A percentile compares a stretch with the other conserved stretches of the same genome.
phyloP scores from a whole-genome alignment of 306 rosid genomes.

The Canavalia gladiata region DNA sequence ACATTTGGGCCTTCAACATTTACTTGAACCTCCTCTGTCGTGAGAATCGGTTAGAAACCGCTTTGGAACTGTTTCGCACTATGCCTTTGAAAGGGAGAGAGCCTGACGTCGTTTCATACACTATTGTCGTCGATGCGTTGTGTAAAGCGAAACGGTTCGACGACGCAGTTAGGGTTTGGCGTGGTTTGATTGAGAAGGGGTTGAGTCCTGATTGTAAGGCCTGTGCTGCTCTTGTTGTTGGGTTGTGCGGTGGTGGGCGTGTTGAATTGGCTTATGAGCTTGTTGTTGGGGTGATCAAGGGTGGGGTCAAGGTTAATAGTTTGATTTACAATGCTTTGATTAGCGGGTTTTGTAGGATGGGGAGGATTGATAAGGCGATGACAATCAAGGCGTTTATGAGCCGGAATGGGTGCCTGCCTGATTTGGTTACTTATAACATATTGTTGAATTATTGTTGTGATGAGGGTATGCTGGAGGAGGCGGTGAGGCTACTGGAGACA shows the following conservation, averaged over 20 bases:
- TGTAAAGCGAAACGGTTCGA: slow-evolving; percentile 69
- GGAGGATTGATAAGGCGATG: slow-evolving; percentile 76
- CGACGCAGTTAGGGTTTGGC: slow-evolving; percentile 69
- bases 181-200: slow-evolving; percentile 64
- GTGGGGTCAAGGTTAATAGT: slow-evolving; percentile 58
- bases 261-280: slow-evolving; percentile 95
- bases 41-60: slow-evolving; percentile 60
- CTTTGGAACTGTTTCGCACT: slow-evolving; percentile 56
- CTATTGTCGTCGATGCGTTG: slow-evolving; percentile 66
- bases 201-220: slow-evolving; percentile 70
- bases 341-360: slow-evolving; percentile 75
- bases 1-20: slow-evolving; percentile 90
- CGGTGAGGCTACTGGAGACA: slow-evolving; percentile 64
- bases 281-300: slow-evolving; percentile 65
- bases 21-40: slow-evolving; percentile 71
- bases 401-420: slow-evolving; percentile 74
- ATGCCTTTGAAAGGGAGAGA: slow-evolving; percentile 72
- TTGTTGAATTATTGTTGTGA: slow-evolving; percentile 85
- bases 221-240: slow-evolving; percentile 75
- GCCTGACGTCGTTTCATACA: slow-evolving; percentile 79
- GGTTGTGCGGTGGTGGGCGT: slow-evolving; percentile 77
- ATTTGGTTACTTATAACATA: slow-evolving; percentile 85
- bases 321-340: slow-evolving; percentile 80
- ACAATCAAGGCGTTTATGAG: slow-evolving; percentile 78
- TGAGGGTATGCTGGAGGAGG: slow-evolving; percentile 73